Evolutionary conservation across 2,329 filamentous ascomycete genomes (phyloP).

Genomic region (Diaporthe capsici): DNA sequence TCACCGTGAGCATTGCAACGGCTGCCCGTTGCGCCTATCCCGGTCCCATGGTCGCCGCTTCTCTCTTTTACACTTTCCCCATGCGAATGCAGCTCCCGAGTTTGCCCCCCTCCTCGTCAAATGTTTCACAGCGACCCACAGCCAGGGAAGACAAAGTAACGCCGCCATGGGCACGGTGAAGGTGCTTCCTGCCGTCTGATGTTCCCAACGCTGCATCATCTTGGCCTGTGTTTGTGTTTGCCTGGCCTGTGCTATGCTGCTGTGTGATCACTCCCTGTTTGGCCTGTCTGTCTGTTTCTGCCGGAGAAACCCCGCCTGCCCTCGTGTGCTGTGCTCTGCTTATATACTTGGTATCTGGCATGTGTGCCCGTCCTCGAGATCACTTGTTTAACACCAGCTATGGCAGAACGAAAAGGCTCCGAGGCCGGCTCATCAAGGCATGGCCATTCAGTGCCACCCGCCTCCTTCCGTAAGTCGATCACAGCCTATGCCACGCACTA

Average conservation of each 20-base stretch:
- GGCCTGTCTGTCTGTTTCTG: slow-evolving; percentile 26
- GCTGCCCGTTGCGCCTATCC: slow-evolving; percentile 10
- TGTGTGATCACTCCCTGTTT: slow-evolving; percentile 40
- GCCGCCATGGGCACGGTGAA: slow-evolving; percentile 35
- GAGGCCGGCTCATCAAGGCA: slow-evolving; percentile 59
- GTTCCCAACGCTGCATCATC: slow-evolving; percentile 38
- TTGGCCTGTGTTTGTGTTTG: slow-evolving; percentile 43
- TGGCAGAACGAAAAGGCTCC: slow-evolving; percentile 62
- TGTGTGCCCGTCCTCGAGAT: slow-evolving; percentile 33
- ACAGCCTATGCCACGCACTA: slow-evolving; percentile 32
- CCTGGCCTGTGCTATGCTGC: slow-evolving; percentile 39
- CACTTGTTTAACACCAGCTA: slow-evolving; percentile 45
- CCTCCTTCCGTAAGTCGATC: slow-evolving; percentile 65
- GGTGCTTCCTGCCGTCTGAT: slow-evolving; percentile 37
- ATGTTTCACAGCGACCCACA: slow-evolving; percentile 40
- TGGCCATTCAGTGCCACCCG: slow-evolving; percentile 60
- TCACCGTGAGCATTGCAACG: slow-evolving; percentile 19
- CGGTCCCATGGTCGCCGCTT: neutral
- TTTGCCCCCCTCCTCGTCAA: slow-evolving; percentile 35
- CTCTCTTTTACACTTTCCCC: slow-evolving; percentile 12
- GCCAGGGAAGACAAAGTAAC: slow-evolving; percentile 36
- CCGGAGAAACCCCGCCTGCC: slow-evolving; percentile 6
- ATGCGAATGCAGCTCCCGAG: slow-evolving; percentile 33
- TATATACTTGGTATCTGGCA: slow-evolving; percentile 35
- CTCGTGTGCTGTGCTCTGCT: slow-evolving; percentile 11